Evolutionary conservation across 1,139 yeast genomes (phyloP), one percentile per base, ranked within the genome.

Genomic region (Hansenula sp.): DNA sequence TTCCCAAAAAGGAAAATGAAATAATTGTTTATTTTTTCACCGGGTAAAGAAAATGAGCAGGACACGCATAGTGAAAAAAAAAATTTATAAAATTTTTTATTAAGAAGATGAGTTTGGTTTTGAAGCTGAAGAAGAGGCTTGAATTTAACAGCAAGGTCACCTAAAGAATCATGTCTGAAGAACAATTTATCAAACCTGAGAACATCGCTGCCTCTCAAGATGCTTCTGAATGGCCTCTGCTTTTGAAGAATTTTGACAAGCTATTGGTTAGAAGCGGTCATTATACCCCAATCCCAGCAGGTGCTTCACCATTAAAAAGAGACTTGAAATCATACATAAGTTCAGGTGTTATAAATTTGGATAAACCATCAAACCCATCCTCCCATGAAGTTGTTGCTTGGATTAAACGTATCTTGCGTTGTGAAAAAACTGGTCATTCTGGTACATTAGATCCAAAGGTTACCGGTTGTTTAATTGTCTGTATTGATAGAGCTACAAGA

Each of bases 381-480:
- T 88, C 96, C 45, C 98, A 91, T 72, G 98, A 93, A 73, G 99
- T 93, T 63, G 99, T 93, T 58, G 99, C 99, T 32, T 93, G 99
- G 99, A 84, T 93, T 62, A 93, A 93, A 74, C 80, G 98, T 69
- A 93, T 93, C 59, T 76, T 93, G 62, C 83, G 98, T 68, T 85
- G 84, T 50, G 98, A 93, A 70, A 93, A 93, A 71, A 93, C 99
- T 49, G 99, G 99, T 72, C 99, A 93, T 72, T 88, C 96, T 46
- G 99, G 99, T 73, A 93, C 99, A 53, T 79, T 93, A 67, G 99
- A 93, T 76, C 99, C 99, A 53, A 93, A 93, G 71, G 99, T 93
- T 61, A 93, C 99, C 47, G 96, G 96, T 53, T 93, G 99, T 76
- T 77, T 93, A 67, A 93, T 93, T 68, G 99, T 93, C 50, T 93